These are phyloP conservation scores for Neoboletus subvelutipes DNA, from an alignment of 768 basidiomycete species.

Conservation along the genomic window DNA sequence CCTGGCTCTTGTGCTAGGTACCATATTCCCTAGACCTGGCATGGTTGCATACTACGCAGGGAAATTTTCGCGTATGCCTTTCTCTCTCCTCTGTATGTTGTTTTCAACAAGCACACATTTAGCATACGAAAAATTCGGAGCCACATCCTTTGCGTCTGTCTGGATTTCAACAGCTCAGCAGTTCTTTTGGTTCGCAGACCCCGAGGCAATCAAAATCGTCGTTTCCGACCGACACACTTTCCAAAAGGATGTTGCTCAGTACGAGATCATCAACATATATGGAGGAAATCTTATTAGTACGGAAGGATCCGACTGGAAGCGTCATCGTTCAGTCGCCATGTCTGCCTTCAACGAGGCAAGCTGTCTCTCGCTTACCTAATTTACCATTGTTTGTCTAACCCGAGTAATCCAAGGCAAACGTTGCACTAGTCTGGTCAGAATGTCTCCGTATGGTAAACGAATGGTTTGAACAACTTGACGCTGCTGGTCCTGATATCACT, in stretches of 20 bases:
- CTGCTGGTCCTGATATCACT: conserved; percentile 17
- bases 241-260: conserved; percentile 40
- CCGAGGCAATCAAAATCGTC: conserved; percentile 41
- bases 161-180: conserved; percentile 31
- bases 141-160: conserved; percentile 40
- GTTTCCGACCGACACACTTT: conserved; percentile 36
- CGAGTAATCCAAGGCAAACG: conserved; percentile 36
- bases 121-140: conserved; percentile 43
- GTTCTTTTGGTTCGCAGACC: conserved; percentile 44
- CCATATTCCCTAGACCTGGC: conserved; percentile 36
- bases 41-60: conserved; percentile 35
- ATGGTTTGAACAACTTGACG: conserved; percentile 42
- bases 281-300: conserved; percentile 44
- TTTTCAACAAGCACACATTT: not conserved
- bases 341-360: conserved; percentile 51
- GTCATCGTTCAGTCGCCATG: conserved; percentile 44
- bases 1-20: conserved; percentile 25
- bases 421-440: conserved; percentile 50
- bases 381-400: not conserved
- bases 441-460: conserved; percentile 39
- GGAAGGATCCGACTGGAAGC: conserved; percentile 48
- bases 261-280: conserved; percentile 45
- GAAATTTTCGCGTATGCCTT: conserved; percentile 37
- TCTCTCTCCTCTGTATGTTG: too few species aligned
- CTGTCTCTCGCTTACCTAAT: not conserved